phyloP scores from a whole-genome alignment of 768 basidiomycete genomes.

The Paxillus rubicundulus region DNA sequence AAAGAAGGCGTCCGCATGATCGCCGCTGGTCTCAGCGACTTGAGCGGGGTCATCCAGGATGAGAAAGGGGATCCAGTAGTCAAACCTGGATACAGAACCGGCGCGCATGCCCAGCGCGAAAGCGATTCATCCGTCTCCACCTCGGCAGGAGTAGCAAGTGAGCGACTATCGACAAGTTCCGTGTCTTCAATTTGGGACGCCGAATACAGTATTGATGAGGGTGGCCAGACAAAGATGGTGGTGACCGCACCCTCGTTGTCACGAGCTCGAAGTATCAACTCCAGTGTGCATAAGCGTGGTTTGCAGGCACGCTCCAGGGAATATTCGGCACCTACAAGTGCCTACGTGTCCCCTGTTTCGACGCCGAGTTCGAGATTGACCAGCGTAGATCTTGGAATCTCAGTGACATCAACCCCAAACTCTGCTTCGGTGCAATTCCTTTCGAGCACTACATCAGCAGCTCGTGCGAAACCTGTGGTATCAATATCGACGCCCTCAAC shows the following conservation, averaged over 20 bases:
- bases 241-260: conserved; percentile 7
- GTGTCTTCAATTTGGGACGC: conserved; percentile 44
- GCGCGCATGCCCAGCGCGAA: conserved; percentile 7
- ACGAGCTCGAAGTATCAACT: conserved; percentile 16
- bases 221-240: neutral
- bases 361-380: neutral
- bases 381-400: conserved; percentile 11
- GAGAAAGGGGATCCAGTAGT: neutral
- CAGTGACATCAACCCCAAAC: conserved; percentile 11
- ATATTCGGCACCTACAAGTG: neutral
- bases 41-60: conserved; percentile 20
- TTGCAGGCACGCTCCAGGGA: conserved; percentile 1
- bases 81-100: neutral
- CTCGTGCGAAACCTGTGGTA: neutral
- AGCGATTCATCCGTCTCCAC: conserved; percentile 29
- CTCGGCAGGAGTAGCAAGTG: conserved; percentile 21
- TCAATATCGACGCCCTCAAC: conserved; percentile 19
- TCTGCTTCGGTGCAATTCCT: conserved; percentile 6
- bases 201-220: neutral
- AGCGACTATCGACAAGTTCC: conserved; percentile 46
- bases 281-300: conserved; percentile 13
- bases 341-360: neutral
- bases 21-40: conserved; percentile 42
- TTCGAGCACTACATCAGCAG: neutral
- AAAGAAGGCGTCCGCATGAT: conserved; percentile 65